phyloP scores from a whole-genome alignment of 1,284 basidiomycete species.

The Trametes versicolor region DNA sequence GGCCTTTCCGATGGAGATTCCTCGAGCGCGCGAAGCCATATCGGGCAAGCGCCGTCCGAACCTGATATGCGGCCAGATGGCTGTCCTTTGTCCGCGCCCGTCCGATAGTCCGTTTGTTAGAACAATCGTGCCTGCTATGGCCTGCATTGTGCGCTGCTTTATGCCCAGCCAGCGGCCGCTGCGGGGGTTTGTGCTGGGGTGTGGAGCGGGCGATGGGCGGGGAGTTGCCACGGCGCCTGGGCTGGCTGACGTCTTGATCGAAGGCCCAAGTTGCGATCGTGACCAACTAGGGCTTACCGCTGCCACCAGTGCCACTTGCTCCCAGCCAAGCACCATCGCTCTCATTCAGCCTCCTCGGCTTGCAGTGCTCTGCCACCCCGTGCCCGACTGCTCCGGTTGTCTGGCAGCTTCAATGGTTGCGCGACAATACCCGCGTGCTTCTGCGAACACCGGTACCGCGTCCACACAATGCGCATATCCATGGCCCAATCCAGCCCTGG shows the following conservation, averaged over 20 bases:
- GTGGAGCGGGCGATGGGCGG: constrained; percentile 3
- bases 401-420: not conserved
- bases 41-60: constrained; percentile 30
- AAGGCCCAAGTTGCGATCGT: constrained; percentile 16
- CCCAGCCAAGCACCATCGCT: not conserved
- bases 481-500: not conserved
- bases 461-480: not conserved
- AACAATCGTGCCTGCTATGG: constrained; percentile 2
- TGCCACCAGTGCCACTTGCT: not conserved
- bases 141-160: constrained; percentile 2
- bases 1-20: constrained; percentile 36
- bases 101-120: constrained; percentile 2
- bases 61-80: constrained; percentile 14
- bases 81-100: constrained; percentile 18
- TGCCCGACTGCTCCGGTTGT: not conserved
- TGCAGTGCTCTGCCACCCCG: not conserved
- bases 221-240: constrained; percentile 25
- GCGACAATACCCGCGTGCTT: not conserved
- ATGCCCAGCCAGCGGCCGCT: not conserved
- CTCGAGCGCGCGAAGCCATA: constrained; percentile 30
- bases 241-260: constrained; percentile 18
- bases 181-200: not conserved
- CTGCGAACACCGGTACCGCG: not conserved
- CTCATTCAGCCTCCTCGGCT: constrained; percentile 1
- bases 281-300: constrained; percentile 11